Evolutionary conservation across 345 rosid species (phyloP).

Genomic region (Gossypium longicalyx): DNA sequence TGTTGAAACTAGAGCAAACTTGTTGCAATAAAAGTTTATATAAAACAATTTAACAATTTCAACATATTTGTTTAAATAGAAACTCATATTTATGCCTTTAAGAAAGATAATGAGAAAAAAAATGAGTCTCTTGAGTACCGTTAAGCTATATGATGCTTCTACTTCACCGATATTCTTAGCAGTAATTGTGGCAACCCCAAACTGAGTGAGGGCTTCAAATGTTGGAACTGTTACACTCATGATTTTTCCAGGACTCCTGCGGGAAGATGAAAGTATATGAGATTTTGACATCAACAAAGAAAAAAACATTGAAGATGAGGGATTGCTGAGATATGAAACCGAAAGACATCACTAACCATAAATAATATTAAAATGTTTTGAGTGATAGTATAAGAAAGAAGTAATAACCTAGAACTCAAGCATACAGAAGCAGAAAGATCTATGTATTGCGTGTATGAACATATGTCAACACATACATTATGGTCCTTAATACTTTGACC

Average conservation of each 20-base stretch:
- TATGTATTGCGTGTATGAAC: neutral
- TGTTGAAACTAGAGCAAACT: neutral
- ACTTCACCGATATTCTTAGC: constrained; percentile 71
- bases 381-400: too few relatives aligned
- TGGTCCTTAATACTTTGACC: neutral
- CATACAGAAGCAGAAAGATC: neutral
- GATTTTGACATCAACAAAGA: neutral
- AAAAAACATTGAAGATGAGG: neutral
- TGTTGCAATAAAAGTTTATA: constrained; percentile 2
- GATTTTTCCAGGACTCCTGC: constrained; percentile 91
- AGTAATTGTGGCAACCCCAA: constrained; percentile 75
- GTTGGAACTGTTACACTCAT: constrained; percentile 63
- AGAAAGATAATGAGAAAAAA: neutral
- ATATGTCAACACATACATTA: neutral
- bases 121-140: constrained; percentile 35
- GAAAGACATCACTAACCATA: neutral
- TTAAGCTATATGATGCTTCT: constrained; percentile 91
- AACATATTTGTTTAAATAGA: neutral
- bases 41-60: neutral
- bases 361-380: neutral
- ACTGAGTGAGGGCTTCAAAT: constrained; percentile 83
- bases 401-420: neutral
- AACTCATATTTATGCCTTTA: neutral
- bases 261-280: constrained; percentile 9
- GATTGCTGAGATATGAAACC: neutral